These are phyloP conservation scores for Talaromyces funiculosus DNA, from an alignment of 2,329 filamentous ascomycete species.

Conservation along the genomic window DNA sequence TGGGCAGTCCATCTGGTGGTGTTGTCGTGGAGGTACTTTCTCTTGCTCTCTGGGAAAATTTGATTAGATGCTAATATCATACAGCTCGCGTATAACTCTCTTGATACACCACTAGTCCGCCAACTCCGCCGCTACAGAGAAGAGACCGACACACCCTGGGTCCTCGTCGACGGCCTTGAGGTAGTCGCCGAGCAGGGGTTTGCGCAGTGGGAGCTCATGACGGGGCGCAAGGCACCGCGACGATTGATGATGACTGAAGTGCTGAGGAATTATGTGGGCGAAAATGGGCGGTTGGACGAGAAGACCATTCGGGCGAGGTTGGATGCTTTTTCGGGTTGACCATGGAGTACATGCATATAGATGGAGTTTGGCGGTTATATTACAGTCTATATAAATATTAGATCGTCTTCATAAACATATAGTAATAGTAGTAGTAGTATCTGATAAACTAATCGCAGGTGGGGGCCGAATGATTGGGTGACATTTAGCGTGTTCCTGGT, in stretches of 20 bases:
- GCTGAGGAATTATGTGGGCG: conserved; percentile 32
- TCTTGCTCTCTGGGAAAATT: background rate
- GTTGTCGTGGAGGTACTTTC: conserved; percentile 61
- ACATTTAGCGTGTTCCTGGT: background rate
- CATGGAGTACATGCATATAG: background rate
- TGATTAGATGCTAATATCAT: background rate
- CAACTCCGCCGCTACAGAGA: conserved; percentile 59
- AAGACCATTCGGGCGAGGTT: conserved; percentile 33
- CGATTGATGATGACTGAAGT: conserved; percentile 65
- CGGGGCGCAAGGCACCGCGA: conserved; percentile 65
- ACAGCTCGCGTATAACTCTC: conserved; percentile 60
- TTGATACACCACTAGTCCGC: conserved; percentile 64
- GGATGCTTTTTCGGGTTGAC: conserved; percentile 15
- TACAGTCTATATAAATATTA: background rate
- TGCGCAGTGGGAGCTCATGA: conserved; percentile 77
- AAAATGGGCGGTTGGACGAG: conserved; percentile 32
- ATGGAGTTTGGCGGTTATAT: too few species aligned
- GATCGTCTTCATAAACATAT: background rate
- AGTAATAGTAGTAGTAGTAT: background rate
- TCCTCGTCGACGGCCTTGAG: conserved; percentile 69
- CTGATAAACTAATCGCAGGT: background rate
- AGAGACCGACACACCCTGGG: conserved; percentile 55
- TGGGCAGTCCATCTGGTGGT: conserved; percentile 66
- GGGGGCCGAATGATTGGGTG: background rate
- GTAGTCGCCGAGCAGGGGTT: conserved; percentile 73